Percentiles rank a stretch among this genome's conserved stretches.
Conservation (phyloP, 2,329 filamentous ascomycete species). For the Pestalotiopsis fici region DNA sequence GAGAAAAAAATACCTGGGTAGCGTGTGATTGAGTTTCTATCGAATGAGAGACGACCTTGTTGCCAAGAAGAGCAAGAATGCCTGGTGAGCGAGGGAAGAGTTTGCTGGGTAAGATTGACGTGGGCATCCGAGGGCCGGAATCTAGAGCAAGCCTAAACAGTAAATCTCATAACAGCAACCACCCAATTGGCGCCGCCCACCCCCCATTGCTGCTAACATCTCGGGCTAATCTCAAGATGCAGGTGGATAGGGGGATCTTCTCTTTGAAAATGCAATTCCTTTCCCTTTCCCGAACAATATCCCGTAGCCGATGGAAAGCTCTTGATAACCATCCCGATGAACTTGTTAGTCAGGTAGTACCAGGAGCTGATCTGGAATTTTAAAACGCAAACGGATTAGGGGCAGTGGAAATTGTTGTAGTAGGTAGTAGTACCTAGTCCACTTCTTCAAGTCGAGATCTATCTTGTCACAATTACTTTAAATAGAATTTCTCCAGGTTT, state of each 20-base stretch:
- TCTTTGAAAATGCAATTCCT: not conserved
- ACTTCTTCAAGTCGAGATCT: no score
- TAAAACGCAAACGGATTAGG: not conserved
- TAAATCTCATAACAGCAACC: not conserved
- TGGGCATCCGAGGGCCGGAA: not conserved
- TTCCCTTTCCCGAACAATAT: not conserved
- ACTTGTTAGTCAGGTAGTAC: not conserved
- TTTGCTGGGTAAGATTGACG: not conserved
- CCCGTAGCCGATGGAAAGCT: not conserved
- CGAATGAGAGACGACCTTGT: constrained; percentile 17
- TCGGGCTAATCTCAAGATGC: not conserved
- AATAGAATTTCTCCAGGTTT: not conserved
- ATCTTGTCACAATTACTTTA: not conserved
- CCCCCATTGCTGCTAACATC: not conserved
- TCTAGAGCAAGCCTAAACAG: not conserved
- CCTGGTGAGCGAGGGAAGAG: not conserved
- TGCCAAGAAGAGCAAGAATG: constrained; percentile 16
- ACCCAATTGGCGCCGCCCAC: not conserved
- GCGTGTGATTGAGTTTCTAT: constrained; percentile 22
- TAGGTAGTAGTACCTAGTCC: no score
- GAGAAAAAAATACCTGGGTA: constrained; percentile 23
- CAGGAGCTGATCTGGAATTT: not conserved
- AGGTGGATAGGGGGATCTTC: not conserved
- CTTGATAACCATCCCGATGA: not conserved
- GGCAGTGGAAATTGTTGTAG: not conserved